Evolutionary conservation across 345 rosid species (phyloP), one percentile per base, ranked within the genome.

Genomic region (Aegle marmelos): DNA sequence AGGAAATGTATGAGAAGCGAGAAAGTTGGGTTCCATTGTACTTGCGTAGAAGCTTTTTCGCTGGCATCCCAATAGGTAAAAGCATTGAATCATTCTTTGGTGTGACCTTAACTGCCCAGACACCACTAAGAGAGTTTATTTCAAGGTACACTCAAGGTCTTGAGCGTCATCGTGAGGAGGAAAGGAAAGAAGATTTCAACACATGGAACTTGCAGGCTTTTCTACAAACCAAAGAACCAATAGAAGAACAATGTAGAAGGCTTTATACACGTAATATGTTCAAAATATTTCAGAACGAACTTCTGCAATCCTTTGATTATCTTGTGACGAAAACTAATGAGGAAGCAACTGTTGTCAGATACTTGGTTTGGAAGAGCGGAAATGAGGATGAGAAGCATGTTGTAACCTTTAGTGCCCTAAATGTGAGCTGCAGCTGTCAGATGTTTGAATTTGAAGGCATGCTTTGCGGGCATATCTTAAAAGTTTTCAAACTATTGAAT

Each of bases 361-460:
- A 84, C 77, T 72, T 90, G 61, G 92, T 93, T 80, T 85, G 85
- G 56, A 87, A 89, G 78, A 82, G 95, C 11, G 97, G 97, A 78
- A 86, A 86, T 70, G 98, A 93, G 83, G 79, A 39, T 59, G 98
- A 95, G 74, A 92, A 89, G 67, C 88, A 88, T 27, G 85, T 76
- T 1, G 97, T 95, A 76, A 91, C 97, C 59, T 87, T 93, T 67
- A 81, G 90, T 73, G 85, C 91, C 83, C 86, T 89, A 31, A 86
- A 83, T 80, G 91, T 87, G 56, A 87, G 89, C 76, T 95, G 98
- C 67, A 87, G 97, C 82, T 95, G 98, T 78, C 95, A 87, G 75
- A 92, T 93, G 98, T 95, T 95, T 80, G 98, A 95, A 84, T 91
- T 88, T 71, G 93, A 90, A 83, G 98, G 98, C 22, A 78, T 93